Conservation (phyloP, 73 alveolate species). For the Stentor coeruleus region DNA sequence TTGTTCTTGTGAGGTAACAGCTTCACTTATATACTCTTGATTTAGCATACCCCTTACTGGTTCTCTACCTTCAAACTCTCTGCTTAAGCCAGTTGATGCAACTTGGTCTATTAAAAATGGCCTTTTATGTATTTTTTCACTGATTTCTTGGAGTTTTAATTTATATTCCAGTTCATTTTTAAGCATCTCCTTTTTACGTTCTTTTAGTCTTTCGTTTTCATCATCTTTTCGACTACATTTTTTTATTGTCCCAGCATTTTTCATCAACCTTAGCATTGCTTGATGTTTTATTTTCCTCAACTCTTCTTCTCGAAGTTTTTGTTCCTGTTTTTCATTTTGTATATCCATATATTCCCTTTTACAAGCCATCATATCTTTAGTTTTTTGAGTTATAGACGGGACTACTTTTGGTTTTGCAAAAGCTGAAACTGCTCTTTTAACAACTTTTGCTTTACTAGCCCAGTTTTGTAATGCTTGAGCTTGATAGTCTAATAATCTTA, state of each 20-base stretch:
- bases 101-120: slow-evolving; percentile 74
- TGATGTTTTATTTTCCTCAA: slow-evolving; percentile 74
- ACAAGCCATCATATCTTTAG: slow-evolving; percentile 57
- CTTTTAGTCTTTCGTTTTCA: slow-evolving; percentile 39
- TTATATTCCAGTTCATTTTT: slow-evolving; percentile 44
- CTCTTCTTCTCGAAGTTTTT: slow-evolving; percentile 47
- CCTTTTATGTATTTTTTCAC: slow-evolving; percentile 60
- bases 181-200: slow-evolving; percentile 40
- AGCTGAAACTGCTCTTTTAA: slow-evolving; percentile 52
- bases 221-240: slow-evolving; percentile 49
- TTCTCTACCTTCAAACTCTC: background rate
- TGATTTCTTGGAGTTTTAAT: slow-evolving; percentile 36
- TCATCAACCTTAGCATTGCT: slow-evolving; percentile 66
- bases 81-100: background rate
- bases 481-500: slow-evolving; percentile 76
- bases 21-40: slow-evolving; percentile 12
- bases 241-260: slow-evolving; percentile 54
- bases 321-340: slow-evolving; percentile 67
- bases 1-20: background rate
- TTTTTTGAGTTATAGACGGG: slow-evolving; percentile 85
- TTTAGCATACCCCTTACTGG: slow-evolving; percentile 19
- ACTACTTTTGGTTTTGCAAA: slow-evolving; percentile 69
- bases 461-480: slow-evolving; percentile 59
- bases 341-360: slow-evolving; percentile 64
- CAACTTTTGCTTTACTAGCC: slow-evolving; percentile 45